Evolutionary conservation across 352 stramenopile genomes (phyloP).

Genomic region (Pythium pyrilobum): DNA sequence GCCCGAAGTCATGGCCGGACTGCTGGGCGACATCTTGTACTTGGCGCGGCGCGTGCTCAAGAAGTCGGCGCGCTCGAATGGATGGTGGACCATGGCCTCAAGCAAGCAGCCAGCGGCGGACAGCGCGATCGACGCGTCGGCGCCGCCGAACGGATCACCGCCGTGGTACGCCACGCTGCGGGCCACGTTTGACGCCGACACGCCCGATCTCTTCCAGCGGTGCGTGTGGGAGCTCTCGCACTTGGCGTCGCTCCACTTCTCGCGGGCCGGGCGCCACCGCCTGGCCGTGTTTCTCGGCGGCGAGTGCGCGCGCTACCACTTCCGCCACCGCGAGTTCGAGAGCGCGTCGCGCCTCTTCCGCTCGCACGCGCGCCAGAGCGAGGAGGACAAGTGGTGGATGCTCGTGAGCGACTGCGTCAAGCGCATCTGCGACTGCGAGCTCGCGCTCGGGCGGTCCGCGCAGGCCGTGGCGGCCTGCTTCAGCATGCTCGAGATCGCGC

Average conservation of each 20-base stretch:
- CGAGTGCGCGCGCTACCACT: constrained; percentile 64
- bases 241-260: constrained; percentile 73
- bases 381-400: constrained; percentile 74
- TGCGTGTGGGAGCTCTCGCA: constrained; percentile 72
- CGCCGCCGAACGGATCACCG: not conserved
- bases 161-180: constrained; percentile 58
- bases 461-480: constrained; percentile 57
- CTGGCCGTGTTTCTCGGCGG: constrained; percentile 74
- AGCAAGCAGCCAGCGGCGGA: no score
- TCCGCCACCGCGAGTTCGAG: constrained; percentile 48
- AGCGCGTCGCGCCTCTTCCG: constrained; percentile 61
- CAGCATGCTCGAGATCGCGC: constrained; percentile 49
- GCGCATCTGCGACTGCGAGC: constrained; percentile 49
- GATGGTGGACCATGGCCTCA: constrained; percentile 12
- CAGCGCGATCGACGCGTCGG: not conserved
- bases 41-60: constrained; percentile 58
- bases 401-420: constrained; percentile 50
- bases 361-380: constrained; percentile 58
- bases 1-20: constrained; percentile 53
- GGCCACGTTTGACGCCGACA: constrained; percentile 26
- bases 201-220: constrained; percentile 33
- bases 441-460: constrained; percentile 43
- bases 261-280: constrained; percentile 54
- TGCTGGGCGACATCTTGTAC: constrained; percentile 69
- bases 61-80: constrained; percentile 26